Evolutionary conservation across 495 filamentous ascomycete genomes (phyloP).

Genomic region (Delitschia confertaspora): DNA sequence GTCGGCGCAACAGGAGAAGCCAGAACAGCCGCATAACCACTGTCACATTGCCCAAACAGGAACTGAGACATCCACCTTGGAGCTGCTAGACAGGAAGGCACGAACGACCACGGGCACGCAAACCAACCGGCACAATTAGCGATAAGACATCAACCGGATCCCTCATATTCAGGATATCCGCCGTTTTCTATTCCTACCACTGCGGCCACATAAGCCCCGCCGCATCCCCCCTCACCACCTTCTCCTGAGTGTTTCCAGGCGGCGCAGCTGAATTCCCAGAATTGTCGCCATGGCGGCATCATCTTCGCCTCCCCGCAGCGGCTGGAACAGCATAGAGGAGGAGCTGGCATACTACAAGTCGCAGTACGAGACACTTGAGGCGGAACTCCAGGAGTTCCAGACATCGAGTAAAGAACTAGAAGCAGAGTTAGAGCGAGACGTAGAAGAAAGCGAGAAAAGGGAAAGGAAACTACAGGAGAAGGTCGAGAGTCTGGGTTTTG

Average conservation of each 20-base stretch:
- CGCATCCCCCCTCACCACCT: neutral
- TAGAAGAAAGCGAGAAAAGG: constrained; percentile 89
- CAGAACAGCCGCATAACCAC: neutral
- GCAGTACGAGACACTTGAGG: constrained; percentile 88
- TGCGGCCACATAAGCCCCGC: neutral
- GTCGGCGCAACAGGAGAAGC: neutral
- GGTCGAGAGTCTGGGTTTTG: constrained; percentile 70
- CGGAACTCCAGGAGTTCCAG: constrained; percentile 90
- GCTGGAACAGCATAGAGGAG: constrained; percentile 44
- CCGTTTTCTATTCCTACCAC: neutral
- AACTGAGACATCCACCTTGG: no score
- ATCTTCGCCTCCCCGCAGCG: constrained; percentile 31
- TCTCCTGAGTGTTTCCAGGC: constrained; percentile 2
- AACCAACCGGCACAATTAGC: no score
- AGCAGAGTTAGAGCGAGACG: constrained; percentile 88
- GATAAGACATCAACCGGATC: no score
- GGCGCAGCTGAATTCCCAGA: neutral
- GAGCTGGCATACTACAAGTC: constrained; percentile 86
- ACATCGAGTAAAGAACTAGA: constrained; percentile 88
- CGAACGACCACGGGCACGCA: neutral
- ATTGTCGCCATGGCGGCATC: constrained; percentile 20
- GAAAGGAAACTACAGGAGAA: constrained; percentile 80
- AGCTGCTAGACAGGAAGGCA: neutral
- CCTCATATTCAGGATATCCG: no score
- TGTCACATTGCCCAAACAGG: no score